Percentiles rank a stretch among this genome's conserved stretches.
These are phyloP conservation scores for Lyophyllum decastes DNA, from an alignment of 768 basidiomycete genomes.

Conservation along the genomic window DNA sequence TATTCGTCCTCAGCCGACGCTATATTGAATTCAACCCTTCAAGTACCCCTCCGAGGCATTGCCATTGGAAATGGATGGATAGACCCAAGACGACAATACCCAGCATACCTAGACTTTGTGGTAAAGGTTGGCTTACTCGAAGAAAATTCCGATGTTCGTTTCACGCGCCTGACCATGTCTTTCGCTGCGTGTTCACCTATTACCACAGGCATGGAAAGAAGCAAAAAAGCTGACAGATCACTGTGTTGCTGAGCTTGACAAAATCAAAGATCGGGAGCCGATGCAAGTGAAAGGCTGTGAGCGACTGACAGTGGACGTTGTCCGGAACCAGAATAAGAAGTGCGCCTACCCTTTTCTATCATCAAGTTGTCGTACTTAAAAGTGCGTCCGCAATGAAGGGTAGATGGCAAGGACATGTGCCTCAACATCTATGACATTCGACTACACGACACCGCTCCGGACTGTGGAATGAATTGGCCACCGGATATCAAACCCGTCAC, in stretches of 20 bases:
- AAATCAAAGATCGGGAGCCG: slow-evolving; percentile 51
- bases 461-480: slow-evolving; percentile 99
- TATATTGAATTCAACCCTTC: slow-evolving; percentile 61
- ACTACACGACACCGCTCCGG: slow-evolving; percentile 79
- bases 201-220: slow-evolving; percentile 56
- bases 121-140: slow-evolving; percentile 79
- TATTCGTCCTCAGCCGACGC: slow-evolving; percentile 62
- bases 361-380: background rate
- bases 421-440: slow-evolving; percentile 96
- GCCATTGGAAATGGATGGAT: slow-evolving; percentile 99
- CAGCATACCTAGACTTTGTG: slow-evolving; percentile 85
- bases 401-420: slow-evolving; percentile 73
- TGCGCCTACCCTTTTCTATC: slow-evolving; percentile 20
- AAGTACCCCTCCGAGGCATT: slow-evolving; percentile 68
- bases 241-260: slow-evolving; percentile 53
- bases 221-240: slow-evolving; percentile 57
- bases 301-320: slow-evolving; percentile 47
- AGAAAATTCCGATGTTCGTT: slow-evolving; percentile 63
- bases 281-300: slow-evolving; percentile 63
- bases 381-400: slow-evolving; percentile 37
- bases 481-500: slow-evolving; percentile 78
- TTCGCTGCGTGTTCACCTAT: background rate
- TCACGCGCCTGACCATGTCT: slow-evolving; percentile 2
- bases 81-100: slow-evolving; percentile 85
- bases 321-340: slow-evolving; percentile 42